Evolutionary conservation across 2,329 filamentous ascomycete genomes (phyloP).

Genomic region (Penicillium olsonii): DNA sequence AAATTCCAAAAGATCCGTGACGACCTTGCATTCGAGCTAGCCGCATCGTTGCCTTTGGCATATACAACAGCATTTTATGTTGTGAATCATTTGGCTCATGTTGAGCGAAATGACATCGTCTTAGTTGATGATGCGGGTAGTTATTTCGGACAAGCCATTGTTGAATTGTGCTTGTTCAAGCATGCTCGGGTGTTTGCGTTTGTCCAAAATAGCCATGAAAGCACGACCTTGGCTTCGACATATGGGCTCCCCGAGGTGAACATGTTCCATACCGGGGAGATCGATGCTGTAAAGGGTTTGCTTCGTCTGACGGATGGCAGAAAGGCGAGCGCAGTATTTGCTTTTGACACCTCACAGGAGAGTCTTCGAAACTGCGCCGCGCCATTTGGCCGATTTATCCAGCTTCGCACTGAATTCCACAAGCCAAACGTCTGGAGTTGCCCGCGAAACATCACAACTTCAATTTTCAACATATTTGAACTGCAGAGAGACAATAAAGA

Average conservation of each 20-base stretch:
- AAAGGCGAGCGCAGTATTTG: slow-evolving; percentile 20
- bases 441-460: slow-evolving; percentile 13
- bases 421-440: neutral
- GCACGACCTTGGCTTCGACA: slow-evolving; percentile 3
- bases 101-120: slow-evolving; percentile 23
- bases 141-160: slow-evolving; percentile 24
- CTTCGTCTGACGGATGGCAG: slow-evolving; percentile 2
- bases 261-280: slow-evolving; percentile 13
- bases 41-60: slow-evolving; percentile 22
- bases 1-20: slow-evolving; percentile 25
- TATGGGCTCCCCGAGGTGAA: slow-evolving; percentile 14
- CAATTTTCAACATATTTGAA: slow-evolving; percentile 16
- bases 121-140: slow-evolving; percentile 32
- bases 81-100: slow-evolving; percentile 18
- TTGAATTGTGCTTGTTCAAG: slow-evolving; percentile 17
- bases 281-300: slow-evolving; percentile 6
- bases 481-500: slow-evolving; percentile 9
- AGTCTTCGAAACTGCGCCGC: slow-evolving; percentile 13
- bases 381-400: slow-evolving; percentile 33
- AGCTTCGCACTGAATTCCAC: slow-evolving; percentile 24
- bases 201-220: slow-evolving; percentile 13
- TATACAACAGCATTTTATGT: slow-evolving; percentile 26
- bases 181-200: slow-evolving; percentile 15
- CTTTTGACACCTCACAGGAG: neutral
- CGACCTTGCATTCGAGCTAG: slow-evolving; percentile 23